These are phyloP conservation scores for Neonectria hederae DNA, from an alignment of 2,329 filamentous ascomycete genomes.

Conservation along the genomic window DNA sequence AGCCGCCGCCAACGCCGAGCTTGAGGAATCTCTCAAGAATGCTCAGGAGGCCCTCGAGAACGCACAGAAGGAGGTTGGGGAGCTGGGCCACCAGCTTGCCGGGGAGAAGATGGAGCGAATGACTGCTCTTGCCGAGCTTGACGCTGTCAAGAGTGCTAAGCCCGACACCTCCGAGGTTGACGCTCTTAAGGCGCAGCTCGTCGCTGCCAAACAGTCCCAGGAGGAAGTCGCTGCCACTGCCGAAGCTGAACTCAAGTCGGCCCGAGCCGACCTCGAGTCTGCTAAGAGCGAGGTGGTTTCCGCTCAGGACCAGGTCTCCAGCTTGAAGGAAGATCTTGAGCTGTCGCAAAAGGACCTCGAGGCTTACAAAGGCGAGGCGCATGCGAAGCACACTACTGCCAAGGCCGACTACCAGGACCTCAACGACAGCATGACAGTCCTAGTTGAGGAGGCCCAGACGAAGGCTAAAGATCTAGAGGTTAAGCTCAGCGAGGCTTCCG, in stretches of 20 bases:
- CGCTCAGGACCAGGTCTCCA: constrained; percentile 47
- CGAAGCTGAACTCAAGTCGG: constrained; percentile 47
- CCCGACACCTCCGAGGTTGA: constrained; percentile 65
- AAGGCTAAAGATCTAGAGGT: constrained; percentile 63
- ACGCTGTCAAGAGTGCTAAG: constrained; percentile 65
- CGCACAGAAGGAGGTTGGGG: constrained; percentile 58
- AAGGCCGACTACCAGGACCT: constrained; percentile 70
- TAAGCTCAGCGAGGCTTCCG: constrained; percentile 57
- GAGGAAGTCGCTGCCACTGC: constrained; percentile 53
- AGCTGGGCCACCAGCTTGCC: constrained; percentile 63
- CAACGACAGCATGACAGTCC: constrained; percentile 68
- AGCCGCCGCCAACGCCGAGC: constrained; percentile 47
- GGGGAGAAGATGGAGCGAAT: constrained; percentile 69
- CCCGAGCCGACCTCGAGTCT: constrained; percentile 50
- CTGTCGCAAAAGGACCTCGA: constrained; percentile 63
- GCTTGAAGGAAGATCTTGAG: constrained; percentile 55
- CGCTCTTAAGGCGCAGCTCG: constrained; percentile 60
- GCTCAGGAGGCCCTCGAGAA: constrained; percentile 56
- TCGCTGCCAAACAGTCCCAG: constrained; percentile 57
- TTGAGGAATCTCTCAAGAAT: constrained; percentile 49
- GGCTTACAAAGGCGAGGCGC: constrained; percentile 60
- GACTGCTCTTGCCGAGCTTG: constrained; percentile 67
- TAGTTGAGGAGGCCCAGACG: constrained; percentile 67
- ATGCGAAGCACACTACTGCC: constrained; percentile 63
- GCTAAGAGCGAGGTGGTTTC: constrained; percentile 47